Percentiles rank a stretch among this genome's conserved stretches.
These are phyloP conservation scores for Colletotrichum lindemuthianum DNA, from an alignment of 2,329 filamentous ascomycete genomes.

Conservation along the genomic window DNA sequence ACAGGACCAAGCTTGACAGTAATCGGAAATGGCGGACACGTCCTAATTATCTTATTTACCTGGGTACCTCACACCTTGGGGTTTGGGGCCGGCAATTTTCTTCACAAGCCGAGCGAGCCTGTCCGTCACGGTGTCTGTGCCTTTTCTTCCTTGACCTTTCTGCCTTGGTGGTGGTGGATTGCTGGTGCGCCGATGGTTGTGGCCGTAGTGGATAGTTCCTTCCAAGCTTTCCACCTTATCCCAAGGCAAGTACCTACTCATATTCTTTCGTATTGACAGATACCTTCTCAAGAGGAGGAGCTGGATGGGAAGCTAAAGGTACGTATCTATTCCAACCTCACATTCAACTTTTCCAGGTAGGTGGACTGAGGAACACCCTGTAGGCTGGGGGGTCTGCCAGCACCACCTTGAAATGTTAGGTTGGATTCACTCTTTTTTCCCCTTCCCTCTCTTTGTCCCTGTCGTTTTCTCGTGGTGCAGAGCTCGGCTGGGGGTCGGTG, in stretches of 20 bases:
- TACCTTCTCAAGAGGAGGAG: too few species aligned
- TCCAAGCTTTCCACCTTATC: too few species aligned
- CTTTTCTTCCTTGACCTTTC: conserved; percentile 10
- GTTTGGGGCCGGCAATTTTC: conserved; percentile 14
- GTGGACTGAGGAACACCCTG: too few species aligned
- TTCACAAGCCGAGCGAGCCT: conserved; percentile 28
- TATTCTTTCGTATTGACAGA: too few species aligned
- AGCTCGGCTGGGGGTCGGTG: conserved; percentile 24
- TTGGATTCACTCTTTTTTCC: background rate
- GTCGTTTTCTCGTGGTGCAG: background rate
- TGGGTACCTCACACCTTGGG: too few species aligned
- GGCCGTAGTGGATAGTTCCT: background rate
- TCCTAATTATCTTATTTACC: conserved; percentile 26
- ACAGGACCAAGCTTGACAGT: background rate
- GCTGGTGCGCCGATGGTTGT: background rate
- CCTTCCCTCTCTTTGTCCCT: background rate
- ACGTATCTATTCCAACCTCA: too few species aligned
- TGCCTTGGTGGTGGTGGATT: background rate
- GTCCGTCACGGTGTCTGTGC: background rate
- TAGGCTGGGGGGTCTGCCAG: too few species aligned
- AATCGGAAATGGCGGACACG: conserved; percentile 7
- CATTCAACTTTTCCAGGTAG: too few species aligned
- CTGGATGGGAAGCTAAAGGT: too few species aligned
- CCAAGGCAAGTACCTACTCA: too few species aligned
- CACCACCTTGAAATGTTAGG: background rate